phyloP scores from a whole-genome alignment of 306 rosid species.

The Malus sieversii region DNA sequence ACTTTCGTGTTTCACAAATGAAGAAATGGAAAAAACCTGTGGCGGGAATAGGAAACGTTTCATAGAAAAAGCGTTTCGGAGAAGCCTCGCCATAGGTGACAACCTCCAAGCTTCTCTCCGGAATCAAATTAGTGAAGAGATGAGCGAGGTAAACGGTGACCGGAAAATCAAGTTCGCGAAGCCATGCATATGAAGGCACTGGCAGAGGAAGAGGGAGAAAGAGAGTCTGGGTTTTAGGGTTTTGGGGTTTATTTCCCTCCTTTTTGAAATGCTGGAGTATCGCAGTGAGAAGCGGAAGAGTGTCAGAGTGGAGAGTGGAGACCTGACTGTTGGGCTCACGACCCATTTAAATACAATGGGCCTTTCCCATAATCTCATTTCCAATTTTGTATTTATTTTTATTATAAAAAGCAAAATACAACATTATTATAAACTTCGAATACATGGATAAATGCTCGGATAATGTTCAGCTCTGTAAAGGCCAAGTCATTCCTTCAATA shows the following conservation, averaged over 20 bases:
- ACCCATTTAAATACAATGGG: no score
- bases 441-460: no score
- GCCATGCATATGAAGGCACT: not conserved
- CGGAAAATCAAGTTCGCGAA: not conserved
- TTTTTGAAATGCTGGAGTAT: conserved; percentile 13
- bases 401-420: no score
- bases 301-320: not conserved
- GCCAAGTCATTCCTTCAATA: no score
- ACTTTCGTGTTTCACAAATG: not conserved
- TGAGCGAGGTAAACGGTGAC: not conserved
- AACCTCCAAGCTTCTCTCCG: not conserved
- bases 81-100: conserved; percentile 61
- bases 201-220: not conserved
- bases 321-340: not conserved
- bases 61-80: conserved; percentile 42
- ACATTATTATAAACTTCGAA: no score
- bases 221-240: not conserved
- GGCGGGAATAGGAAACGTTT: conserved; percentile 37
- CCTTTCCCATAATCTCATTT: not conserved
- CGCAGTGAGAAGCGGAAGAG: not conserved
- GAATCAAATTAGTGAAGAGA: conserved; percentile 1
- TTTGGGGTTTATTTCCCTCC: conserved; percentile 59
- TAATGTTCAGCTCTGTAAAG: no score
- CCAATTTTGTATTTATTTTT: no score
- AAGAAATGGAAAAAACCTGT: conserved; percentile 36